Conservation (phyloP, 2,329 filamentous ascomycete species). For the Nigrospora osmanthi region DNA sequence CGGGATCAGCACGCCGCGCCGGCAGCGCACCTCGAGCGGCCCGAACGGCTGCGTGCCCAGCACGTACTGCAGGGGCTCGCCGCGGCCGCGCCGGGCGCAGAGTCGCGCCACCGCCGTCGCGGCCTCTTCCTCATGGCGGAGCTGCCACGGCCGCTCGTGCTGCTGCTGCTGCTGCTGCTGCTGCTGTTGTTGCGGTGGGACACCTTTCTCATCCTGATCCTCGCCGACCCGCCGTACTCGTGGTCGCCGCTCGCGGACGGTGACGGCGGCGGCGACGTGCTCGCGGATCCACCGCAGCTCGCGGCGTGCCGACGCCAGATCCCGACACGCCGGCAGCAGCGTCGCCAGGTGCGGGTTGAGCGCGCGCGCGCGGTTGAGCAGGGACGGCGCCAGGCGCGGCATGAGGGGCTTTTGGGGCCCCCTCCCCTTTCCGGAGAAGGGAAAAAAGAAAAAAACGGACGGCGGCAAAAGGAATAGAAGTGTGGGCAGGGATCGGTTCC, state of each 20-base stretch:
- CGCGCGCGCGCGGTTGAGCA: constrained; percentile 45
- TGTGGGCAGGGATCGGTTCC: background rate
- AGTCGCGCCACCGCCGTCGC: constrained; percentile 20
- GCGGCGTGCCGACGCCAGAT: constrained; percentile 53
- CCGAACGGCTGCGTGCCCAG: constrained; percentile 87
- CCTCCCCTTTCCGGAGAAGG: background rate
- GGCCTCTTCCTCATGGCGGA: background rate
- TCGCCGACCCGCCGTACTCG: background rate
- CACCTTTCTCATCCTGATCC: background rate
- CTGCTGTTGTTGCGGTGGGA: no score
- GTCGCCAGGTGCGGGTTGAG: constrained; percentile 48
- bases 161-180: background rate
- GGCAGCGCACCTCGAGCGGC: constrained; percentile 68
- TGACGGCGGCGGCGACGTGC: constrained; percentile 37
- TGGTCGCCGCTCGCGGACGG: constrained; percentile 1
- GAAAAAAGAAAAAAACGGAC: no score
- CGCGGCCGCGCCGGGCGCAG: constrained; percentile 43
- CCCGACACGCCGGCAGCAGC: constrained; percentile 57
- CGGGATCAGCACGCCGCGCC: constrained; percentile 76
- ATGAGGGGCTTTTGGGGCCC: constrained; percentile 26
- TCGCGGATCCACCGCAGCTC: constrained; percentile 69
- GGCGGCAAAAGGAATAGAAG: background rate
- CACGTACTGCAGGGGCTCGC: constrained; percentile 82
- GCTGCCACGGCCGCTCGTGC: background rate
- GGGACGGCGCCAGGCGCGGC: constrained; percentile 55